A percentile compares a stretch with the other conserved stretches of the same genome.
These are phyloP conservation scores for Camillea tinctor DNA, from an alignment of 2,329 filamentous ascomycete genomes.

Conservation along the genomic window DNA sequence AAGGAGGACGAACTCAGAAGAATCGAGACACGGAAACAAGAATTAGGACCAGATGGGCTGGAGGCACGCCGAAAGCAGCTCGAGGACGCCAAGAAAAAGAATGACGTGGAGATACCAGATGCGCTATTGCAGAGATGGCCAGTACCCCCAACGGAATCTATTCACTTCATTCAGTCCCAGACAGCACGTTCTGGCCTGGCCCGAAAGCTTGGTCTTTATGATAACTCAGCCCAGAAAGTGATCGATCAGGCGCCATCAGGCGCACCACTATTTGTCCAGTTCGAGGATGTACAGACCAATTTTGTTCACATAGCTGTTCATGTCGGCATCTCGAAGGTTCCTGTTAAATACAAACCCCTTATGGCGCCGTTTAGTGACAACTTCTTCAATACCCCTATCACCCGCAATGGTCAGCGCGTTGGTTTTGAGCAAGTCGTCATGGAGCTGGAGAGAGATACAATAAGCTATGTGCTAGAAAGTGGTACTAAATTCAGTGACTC, in stretches of 20 bases:
- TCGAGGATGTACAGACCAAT: constrained; percentile 88
- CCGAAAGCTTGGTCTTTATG: constrained; percentile 62
- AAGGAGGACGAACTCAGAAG: constrained; percentile 79
- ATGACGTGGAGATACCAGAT: constrained; percentile 81
- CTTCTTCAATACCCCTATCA: constrained; percentile 91
- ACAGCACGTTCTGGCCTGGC: constrained; percentile 83
- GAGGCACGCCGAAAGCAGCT: constrained; percentile 72
- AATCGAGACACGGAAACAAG: constrained; percentile 73
- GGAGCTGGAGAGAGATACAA: constrained; percentile 85
- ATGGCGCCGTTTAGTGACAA: constrained; percentile 83
- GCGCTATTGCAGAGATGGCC: constrained; percentile 78
- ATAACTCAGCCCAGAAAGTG: constrained; percentile 70
- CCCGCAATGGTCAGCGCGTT: constrained; percentile 70
- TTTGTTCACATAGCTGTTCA: constrained; percentile 85
- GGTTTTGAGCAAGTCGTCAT: constrained; percentile 92
- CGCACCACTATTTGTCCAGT: constrained; percentile 89
- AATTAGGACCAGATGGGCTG: constrained; percentile 79
- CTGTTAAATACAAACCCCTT: constrained; percentile 80
- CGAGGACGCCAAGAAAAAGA: constrained; percentile 81
- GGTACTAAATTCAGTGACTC: constrained; percentile 70
- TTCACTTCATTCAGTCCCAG: constrained; percentile 88
- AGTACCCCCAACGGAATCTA: constrained; percentile 83
- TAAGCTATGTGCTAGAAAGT: constrained; percentile 74
- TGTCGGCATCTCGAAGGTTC: constrained; percentile 74
- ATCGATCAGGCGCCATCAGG: constrained; percentile 66